phyloP scores from a whole-genome alignment of 805 yeast genomes.

The Pichia paraexigua region DNA sequence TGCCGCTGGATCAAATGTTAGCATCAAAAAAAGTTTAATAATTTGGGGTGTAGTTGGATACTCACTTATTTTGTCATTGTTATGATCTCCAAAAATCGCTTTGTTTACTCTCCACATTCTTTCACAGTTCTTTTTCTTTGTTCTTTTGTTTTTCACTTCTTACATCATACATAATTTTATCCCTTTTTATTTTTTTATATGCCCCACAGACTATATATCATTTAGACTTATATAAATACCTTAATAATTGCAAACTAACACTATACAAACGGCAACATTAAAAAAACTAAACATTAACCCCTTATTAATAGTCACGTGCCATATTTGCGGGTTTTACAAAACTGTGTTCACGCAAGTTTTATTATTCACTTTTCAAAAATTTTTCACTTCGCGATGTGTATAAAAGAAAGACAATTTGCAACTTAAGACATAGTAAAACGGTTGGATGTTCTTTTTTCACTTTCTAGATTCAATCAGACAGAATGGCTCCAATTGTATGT shows the following conservation, averaged over 20 bases:
- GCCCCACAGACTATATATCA: background rate
- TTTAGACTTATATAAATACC: too few species aligned
- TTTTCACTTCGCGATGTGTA: background rate
- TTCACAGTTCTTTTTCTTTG: background rate
- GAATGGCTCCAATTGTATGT: slow-evolving; percentile 34
- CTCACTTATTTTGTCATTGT: background rate
- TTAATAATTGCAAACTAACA: too few species aligned
- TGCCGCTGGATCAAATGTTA: background rate
- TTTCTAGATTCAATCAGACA: slow-evolving; percentile 1
- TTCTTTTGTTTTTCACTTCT: background rate
- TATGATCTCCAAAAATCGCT: background rate
- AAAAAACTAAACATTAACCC: too few species aligned
- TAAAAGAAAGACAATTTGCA: background rate
- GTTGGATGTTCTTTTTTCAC: background rate
- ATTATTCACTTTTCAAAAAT: background rate
- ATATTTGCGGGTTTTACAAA: too few species aligned
- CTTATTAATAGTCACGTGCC: too few species aligned
- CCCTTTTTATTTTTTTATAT: background rate
- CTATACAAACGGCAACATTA: too few species aligned
- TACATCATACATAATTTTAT: background rate
- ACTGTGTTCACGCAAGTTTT: background rate
- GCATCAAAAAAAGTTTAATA: background rate
- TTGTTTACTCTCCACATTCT: background rate
- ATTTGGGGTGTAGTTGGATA: background rate
- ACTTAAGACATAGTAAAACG: too few species aligned